A percentile compares a stretch with the other conserved stretches of the same genome.
phyloP scores from a whole-genome alignment of 441 rosid species.

The Manihot esculenta region DNA sequence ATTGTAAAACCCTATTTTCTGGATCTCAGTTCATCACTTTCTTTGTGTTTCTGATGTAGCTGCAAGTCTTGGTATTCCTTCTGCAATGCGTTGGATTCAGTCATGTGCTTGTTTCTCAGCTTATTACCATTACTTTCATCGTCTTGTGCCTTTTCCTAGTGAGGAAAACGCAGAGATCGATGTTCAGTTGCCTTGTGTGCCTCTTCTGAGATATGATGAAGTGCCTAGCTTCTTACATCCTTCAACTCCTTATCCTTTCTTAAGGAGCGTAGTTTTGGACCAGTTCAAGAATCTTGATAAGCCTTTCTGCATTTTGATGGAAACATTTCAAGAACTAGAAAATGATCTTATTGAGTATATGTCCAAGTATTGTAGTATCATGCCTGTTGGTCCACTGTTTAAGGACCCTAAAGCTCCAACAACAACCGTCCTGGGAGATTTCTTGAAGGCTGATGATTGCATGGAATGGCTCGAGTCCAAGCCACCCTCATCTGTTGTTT shows the following conservation, averaged over 20 bases:
- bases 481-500: conserved; percentile 57
- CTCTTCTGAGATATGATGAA: conserved; percentile 69
- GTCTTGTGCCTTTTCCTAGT: conserved; percentile 51
- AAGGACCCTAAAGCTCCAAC: conserved; percentile 41
- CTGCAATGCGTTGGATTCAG: conserved; percentile 86
- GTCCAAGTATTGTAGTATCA: conserved; percentile 47
- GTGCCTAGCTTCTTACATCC: conserved; percentile 69
- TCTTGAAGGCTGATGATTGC: conserved; percentile 51
- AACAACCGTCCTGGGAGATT: conserved; percentile 38
- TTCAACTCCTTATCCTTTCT: conserved; percentile 35
- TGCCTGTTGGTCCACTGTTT: conserved; percentile 63
- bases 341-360: conserved; percentile 49
- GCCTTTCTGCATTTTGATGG: conserved; percentile 65
- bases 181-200: conserved; percentile 66
- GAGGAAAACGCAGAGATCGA: conserved; percentile 47
- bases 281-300: conserved; percentile 60
- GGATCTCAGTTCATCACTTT: no score
- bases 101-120: conserved; percentile 66
- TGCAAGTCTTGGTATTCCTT: conserved; percentile 59
- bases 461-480: conserved; percentile 68
- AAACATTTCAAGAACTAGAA: conserved; percentile 65
- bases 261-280: conserved; percentile 48
- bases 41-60: conserved; percentile 87
- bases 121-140: conserved; percentile 55
- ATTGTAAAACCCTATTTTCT: no score